Base-by-base conservation (phyloP, 768 basidiomycete genomes). In the Suillus fuscotomentosus region DNA sequence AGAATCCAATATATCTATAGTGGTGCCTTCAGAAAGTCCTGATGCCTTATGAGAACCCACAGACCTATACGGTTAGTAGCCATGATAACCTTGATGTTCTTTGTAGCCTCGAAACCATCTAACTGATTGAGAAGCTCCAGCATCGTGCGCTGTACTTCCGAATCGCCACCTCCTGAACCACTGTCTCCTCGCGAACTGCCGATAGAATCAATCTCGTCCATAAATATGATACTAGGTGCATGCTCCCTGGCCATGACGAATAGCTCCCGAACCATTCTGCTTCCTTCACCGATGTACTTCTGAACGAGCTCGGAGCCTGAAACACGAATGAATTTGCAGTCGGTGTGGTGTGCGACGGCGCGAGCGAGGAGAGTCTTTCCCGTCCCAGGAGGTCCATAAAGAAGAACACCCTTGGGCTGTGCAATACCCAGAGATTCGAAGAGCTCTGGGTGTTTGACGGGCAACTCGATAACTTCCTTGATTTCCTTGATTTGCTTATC, bases 171-270 rank as follows among this genome's bases (percentile, higher is more conserved):
- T 24, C 92, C 91, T 79, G 76, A 83, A 9, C 88, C 88, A 39
- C 83, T 80, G 68, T 95, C 93, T 13, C 96, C 94, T 74, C 96
- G 79, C 67, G 94, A 94, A 67, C 90, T 92, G 62, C 97, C 97
- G 72, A 99, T 99, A 22, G 93, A 95, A 78, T 99, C 97, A 68
- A 99, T 98, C 79, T 98, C 97, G 75, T 98, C 97, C 96, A 99
- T 97, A 82, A 99, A 98, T 75, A 99, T 97, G 79, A 99, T 97
- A 76, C 91, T 92, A 42, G 97, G 97, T 41, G 97, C 97, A 72
- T 97, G 95, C 75, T 98, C 97, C 66, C 95, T 79, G 3, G 97
- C 97, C 97, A 97, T 98, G 65, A 97, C 95, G 82, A 99, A 99
- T 64, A 99, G 78, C 80, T 98, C 97, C 60, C 97, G 86, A 43